Evolutionary conservation across 495 filamentous ascomycete genomes (phyloP), one percentile per base, ranked within the genome.

Genomic region (Xylaria venustula): DNA sequence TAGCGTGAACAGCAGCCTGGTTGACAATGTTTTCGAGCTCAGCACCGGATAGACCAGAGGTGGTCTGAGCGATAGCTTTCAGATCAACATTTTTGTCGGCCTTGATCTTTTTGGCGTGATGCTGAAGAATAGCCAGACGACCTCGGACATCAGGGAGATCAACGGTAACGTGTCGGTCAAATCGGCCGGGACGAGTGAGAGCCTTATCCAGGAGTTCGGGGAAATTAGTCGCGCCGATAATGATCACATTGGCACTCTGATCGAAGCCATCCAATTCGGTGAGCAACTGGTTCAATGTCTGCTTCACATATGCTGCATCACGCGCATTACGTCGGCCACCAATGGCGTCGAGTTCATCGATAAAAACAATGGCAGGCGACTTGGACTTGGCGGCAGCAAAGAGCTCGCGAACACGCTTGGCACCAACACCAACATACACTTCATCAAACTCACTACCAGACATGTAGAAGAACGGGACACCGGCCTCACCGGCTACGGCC

Each of bases 401-500:
- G n/a, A 98, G 84, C 58, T 98, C 94, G 46, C 94, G 91, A 44
- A 98, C 94, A 70, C 94, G 91, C 79, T 98, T 98, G 48, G 94
- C 94, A 66, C 94, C 94, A 54, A 98, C 95, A 66, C 94, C 94
- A 23, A 98, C 95, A 67, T 97, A 98, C 41, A 98, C 89, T 73
- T 98, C 94, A 68, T 98, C 94, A 70, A 98, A 98, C 73, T 98
- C 95, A 58, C 90, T 93, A 26, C 94, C 94, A 65, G 95, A 98
- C 93, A 98, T 97, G 82, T 94, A 98, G 83, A 97, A 98, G 83
- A 97, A 98, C 0, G 94, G 94, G 20, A 98, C 95, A 59, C 94
- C 94, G 44, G 94, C 92, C 79, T 98, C 94, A 26, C 94, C 94
- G 54, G 94, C 94, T 52, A 98, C 94, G 11, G 94, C 94, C 64